A percentile compares a stretch with the other conserved stretches of the same genome.
Evolutionary conservation across 2,329 filamentous ascomycete species (phyloP).

Genomic region (Didymella exigua): DNA sequence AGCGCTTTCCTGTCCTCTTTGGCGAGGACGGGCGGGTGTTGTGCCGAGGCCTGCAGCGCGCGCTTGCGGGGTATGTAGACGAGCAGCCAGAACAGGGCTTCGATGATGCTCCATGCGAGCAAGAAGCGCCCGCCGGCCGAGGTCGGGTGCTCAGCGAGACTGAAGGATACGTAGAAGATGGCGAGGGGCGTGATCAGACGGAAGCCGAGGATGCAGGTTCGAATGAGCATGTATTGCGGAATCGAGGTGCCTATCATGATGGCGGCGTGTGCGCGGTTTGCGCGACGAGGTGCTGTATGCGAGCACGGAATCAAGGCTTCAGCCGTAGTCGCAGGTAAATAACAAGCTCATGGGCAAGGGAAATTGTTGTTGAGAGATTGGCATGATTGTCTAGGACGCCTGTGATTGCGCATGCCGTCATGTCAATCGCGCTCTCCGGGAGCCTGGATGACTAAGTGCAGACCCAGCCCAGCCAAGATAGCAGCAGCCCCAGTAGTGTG

Average conservation of each 20-base stretch:
- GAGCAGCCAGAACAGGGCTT: slow-evolving; percentile 61
- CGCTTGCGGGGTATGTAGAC: slow-evolving; percentile 59
- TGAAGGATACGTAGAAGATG: slow-evolving; percentile 52
- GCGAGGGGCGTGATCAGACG: slow-evolving; percentile 58
- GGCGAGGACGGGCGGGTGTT: slow-evolving; percentile 56
- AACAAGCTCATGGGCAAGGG: background rate
- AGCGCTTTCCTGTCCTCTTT: slow-evolving; percentile 59
- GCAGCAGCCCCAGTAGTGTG: too few relatives aligned
- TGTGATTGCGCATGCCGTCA: slow-evolving; percentile 8
- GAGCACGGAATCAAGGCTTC: background rate
- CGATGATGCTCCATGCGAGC: slow-evolving; percentile 55
- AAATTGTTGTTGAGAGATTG: background rate
- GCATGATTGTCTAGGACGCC: slow-evolving; percentile 1
- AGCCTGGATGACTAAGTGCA: background rate
- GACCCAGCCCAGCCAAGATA: too few relatives aligned
- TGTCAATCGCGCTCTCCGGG: background rate
- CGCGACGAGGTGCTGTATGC: background rate
- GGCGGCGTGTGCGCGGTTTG: background rate
- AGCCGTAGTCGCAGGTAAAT: slow-evolving; percentile 9
- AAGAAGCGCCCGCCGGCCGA: slow-evolving; percentile 41
- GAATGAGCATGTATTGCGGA: slow-evolving; percentile 54
- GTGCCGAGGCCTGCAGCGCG: slow-evolving; percentile 59
- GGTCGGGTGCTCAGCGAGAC: slow-evolving; percentile 44
- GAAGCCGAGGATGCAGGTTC: slow-evolving; percentile 54
- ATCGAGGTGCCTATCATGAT: slow-evolving; percentile 51